Evolutionary conservation across 192 early-diverging fungal species (phyloP).

Genomic region (Linnemannia exigua): DNA sequence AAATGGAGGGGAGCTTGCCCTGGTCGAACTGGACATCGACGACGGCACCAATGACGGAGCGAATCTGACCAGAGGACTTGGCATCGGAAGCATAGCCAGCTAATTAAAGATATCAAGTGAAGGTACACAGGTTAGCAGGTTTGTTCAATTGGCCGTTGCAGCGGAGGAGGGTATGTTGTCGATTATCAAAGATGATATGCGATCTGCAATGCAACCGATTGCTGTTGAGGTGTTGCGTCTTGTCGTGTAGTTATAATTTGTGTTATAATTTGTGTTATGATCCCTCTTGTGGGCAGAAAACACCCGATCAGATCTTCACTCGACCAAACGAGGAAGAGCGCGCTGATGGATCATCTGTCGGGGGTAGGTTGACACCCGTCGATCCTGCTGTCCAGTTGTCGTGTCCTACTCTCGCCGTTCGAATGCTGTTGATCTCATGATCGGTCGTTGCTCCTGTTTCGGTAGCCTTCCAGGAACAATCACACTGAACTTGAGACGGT

Average conservation of each 20-base stretch:
- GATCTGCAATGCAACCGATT: neutral
- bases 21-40: slow-evolving; percentile 97
- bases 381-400: neutral
- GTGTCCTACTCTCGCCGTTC: neutral
- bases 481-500: neutral
- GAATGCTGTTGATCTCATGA: neutral
- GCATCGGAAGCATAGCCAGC: slow-evolving; percentile 55
- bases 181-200: neutral
- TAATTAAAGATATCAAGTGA: slow-evolving; percentile 2
- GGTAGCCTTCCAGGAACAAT: neutral
- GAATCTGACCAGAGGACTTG: slow-evolving; percentile 54
- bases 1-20: slow-evolving; percentile 90
- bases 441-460: neutral
- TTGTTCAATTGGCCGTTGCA: neutral
- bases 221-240: neutral
- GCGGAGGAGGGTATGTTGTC: neutral
- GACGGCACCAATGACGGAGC: slow-evolving; percentile 95
- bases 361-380: neutral
- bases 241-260: neutral
- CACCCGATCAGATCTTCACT: neutral
- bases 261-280: too few relatives aligned
- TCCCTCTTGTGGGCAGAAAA: neutral
- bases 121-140: neutral
- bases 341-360: slow-evolving; percentile 1
- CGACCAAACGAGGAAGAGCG: neutral